phyloP scores from a whole-genome alignment of 192 early-diverging fungal species.

The Mortierella antarctica region DNA sequence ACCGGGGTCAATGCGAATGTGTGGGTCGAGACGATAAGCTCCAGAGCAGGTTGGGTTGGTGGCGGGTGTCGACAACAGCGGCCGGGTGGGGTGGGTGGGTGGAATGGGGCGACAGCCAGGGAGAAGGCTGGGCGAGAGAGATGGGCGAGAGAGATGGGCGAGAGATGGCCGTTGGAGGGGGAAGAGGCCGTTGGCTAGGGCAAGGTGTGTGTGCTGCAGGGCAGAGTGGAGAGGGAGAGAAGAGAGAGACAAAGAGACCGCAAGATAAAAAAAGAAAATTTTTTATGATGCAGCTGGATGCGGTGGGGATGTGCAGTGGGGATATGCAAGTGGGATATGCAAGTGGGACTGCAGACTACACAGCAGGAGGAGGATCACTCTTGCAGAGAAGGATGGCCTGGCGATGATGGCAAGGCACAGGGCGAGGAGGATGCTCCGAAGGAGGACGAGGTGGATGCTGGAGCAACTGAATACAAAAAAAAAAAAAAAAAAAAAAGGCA shows the following conservation, averaged over 20 bases:
- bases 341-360: background rate
- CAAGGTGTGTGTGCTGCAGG: background rate
- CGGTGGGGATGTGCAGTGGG: too few species aligned
- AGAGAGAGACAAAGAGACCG: slow-evolving; percentile 7
- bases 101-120: background rate
- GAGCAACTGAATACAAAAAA: background rate
- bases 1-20: background rate
- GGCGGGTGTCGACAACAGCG: background rate
- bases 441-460: background rate
- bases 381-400: background rate
- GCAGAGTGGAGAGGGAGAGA: background rate
- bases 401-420: background rate
- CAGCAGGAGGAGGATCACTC: background rate
- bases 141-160: background rate
- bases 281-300: too few species aligned
- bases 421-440: too few species aligned
- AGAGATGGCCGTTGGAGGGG: background rate
- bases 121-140: background rate
- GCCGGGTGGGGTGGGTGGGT: background rate
- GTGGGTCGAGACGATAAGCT: background rate
- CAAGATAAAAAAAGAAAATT: background rate
- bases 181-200: background rate
- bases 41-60: background rate
- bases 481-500: slow-evolving; percentile 3
- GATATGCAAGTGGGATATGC: background rate